Conservation (phyloP, 2,329 filamentous ascomycete genomes). For the Dothistroma pini region DNA sequence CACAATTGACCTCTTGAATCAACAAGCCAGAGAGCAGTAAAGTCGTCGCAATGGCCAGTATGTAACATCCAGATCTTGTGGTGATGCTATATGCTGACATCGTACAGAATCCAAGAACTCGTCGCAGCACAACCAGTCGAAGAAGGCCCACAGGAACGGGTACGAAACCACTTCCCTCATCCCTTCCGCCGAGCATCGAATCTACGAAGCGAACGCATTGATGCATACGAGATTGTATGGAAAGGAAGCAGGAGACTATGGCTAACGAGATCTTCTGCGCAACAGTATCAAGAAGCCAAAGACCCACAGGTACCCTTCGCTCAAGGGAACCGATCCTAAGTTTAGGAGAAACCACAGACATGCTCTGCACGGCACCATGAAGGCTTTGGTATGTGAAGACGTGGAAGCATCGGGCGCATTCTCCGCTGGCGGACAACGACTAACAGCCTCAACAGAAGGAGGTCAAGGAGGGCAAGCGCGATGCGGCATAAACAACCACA, state of each 20-base stretch:
- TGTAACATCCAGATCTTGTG: slow-evolving; percentile 37
- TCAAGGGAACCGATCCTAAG: slow-evolving; percentile 99
- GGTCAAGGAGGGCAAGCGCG: slow-evolving; percentile 92
- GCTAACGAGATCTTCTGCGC: not conserved
- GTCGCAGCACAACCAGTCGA: slow-evolving; percentile 97
- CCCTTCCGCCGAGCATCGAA: slow-evolving; percentile 1
- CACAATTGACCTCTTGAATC: not conserved
- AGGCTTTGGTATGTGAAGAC: slow-evolving; percentile 75
- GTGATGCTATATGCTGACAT: slow-evolving; percentile 17
- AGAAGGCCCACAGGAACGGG: slow-evolving; percentile 99
- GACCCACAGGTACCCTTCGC: slow-evolving; percentile 96
- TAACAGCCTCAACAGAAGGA: slow-evolving; percentile 69
- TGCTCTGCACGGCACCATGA: slow-evolving; percentile 98
- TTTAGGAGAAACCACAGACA: slow-evolving; percentile 99
- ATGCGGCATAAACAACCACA: slow-evolving; percentile 63
- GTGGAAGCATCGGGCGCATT: not conserved
- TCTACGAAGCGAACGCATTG: not conserved
- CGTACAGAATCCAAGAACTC: slow-evolving; percentile 96
- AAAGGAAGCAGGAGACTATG: not conserved
- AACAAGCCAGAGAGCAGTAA: slow-evolving; percentile 19
- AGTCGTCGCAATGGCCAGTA: slow-evolving; percentile 64
- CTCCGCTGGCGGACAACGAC: slow-evolving; percentile 2
- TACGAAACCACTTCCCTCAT: slow-evolving; percentile 49
- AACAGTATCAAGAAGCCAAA: slow-evolving; percentile 99
- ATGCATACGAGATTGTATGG: not conserved